Evolutionary conservation across 768 basidiomycete genomes (phyloP).

Genomic region (Tylopilus sp.): DNA sequence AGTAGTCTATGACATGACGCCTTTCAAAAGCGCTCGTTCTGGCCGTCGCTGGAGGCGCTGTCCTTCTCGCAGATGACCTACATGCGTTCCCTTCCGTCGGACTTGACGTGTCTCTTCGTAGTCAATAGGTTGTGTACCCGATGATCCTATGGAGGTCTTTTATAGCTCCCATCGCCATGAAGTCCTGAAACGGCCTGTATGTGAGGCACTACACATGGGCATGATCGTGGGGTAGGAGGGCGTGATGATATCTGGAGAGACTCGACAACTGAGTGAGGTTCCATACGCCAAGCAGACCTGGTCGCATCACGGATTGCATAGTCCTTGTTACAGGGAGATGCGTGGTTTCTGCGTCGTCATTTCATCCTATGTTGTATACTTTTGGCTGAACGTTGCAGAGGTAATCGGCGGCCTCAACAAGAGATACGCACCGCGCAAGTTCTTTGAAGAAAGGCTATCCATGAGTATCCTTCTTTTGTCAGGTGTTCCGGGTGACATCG

Average conservation of each 20-base stretch:
- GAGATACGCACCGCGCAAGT: no score
- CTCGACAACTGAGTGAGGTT: constrained; percentile 54
- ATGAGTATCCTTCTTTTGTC: no score
- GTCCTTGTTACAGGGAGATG: no score
- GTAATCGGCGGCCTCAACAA: no score
- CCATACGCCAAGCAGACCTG: no score
- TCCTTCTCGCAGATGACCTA: neutral
- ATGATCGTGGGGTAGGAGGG: constrained; percentile 56
- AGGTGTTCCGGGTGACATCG: no score
- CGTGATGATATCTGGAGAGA: constrained; percentile 40
- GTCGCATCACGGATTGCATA: no score
- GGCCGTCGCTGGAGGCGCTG: neutral
- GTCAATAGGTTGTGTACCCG: constrained; percentile 41
- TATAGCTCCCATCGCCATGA: constrained; percentile 75
- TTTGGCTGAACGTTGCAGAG: no score
- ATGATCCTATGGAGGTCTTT: constrained; percentile 78
- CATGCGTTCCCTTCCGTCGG: neutral
- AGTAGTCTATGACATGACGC: constrained; percentile 80
- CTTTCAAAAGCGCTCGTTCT: constrained; percentile 49
- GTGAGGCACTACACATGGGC: constrained; percentile 31
- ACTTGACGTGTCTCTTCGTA: neutral
- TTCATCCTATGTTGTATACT: no score
- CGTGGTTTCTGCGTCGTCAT: no score
- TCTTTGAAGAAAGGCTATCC: no score
- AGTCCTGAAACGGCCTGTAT: constrained; percentile 55